Conservation (phyloP, 306 rosid species). For the Lathyrus tuberosus region DNA sequence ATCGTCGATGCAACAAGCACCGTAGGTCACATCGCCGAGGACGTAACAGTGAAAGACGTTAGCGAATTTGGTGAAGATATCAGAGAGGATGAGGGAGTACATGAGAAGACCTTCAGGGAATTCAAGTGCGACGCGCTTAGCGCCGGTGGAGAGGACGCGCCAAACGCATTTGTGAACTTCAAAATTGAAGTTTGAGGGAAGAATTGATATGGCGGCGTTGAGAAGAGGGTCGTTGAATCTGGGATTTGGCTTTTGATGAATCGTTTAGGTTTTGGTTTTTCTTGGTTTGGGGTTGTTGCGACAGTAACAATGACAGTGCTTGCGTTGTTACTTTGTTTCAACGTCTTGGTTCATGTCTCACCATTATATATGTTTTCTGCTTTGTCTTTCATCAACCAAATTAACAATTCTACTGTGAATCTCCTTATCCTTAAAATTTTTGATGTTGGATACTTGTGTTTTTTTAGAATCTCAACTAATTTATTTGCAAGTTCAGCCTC, state of each 20-base stretch:
- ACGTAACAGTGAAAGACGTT: constrained; percentile 63
- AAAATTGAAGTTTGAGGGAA: constrained; percentile 71
- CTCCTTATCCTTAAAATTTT: too few relatives aligned
- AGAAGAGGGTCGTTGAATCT: constrained; percentile 53
- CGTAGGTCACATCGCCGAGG: constrained; percentile 83
- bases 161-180: constrained; percentile 87
- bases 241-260: constrained; percentile 55
- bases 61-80: constrained; percentile 77
- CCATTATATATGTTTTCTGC: too few relatives aligned
- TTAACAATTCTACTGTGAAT: too few relatives aligned
- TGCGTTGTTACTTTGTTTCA: background rate
- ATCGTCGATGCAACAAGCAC: constrained; percentile 89
- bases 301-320: background rate
- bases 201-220: constrained; percentile 52
- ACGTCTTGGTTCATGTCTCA: background rate
- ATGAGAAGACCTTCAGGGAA: constrained; percentile 94
- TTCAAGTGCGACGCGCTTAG: too few relatives aligned
- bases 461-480: too few relatives aligned
- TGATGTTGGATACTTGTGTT: too few relatives aligned
- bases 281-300: background rate
- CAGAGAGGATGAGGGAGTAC: constrained; percentile 81
- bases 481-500: too few relatives aligned
- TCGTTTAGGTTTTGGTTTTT: constrained; percentile 43
- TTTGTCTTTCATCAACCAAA: too few relatives aligned
- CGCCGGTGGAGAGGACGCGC: too few relatives aligned